Base-by-base conservation (phyloP, 1,139 yeast genomes). In the Hyphopichia fennica region DNA sequence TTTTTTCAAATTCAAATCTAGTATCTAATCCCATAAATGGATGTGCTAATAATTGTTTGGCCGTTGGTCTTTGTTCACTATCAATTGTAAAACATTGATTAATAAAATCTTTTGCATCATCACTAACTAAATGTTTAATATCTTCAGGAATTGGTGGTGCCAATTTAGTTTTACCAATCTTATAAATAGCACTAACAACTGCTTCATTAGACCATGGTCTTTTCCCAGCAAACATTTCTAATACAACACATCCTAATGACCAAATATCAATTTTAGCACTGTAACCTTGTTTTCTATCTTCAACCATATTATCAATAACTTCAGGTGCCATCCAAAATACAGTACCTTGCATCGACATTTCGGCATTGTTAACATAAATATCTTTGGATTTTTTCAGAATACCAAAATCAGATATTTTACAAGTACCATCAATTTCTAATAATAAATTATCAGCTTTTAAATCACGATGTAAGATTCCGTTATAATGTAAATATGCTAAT, bases 291-390 rank as follows among this genome's bases (percentile, higher is more conserved):
- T 85, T 87, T 43, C 82, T 84, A 53, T 86, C 87, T 54, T 79
- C 83, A 4, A 81, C 82, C 31, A 81, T 82, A 52, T 84, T 84
- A 57, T 87, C 89, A 43, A 95, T 90, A 46, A 95, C 96, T 60
- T 95, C 99, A 0, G 99, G 99, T 0, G 99, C 99, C 99, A 95
- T 95, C 99, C 99, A 95, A 60, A 91, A 95, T 2, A 95, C 91
- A 0, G 99, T 91, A 17, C 99, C 99, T 64, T 95, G 96, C 93
- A 86, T 87, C 13, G 98, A 91, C 96, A 91, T 88, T 45, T 89
- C 96, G 2, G 96, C 91, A 54, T 88, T 84, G 57, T 93, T 91
- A 20, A 87, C 84, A 61, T 93, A 93, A 34, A 93, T 88, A 58
- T 93, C 93, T 48, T 81, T 78, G 0, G 96, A 87, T 42, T 84